Evolutionary conservation across 2,329 filamentous ascomycete genomes (phyloP).

Genomic region (Nannizzia gypsea): DNA sequence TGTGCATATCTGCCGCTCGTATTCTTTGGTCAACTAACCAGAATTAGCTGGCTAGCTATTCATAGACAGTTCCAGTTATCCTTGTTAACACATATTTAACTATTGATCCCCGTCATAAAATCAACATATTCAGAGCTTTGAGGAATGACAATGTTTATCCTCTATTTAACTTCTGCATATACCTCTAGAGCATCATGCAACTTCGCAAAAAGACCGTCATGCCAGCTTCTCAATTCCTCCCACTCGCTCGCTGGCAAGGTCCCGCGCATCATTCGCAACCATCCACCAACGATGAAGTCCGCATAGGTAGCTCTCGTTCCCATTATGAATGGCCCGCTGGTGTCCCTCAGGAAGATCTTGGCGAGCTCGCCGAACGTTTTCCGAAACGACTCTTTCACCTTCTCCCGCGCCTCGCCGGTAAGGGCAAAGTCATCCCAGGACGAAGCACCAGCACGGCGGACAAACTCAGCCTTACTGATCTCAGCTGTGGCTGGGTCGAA

Average conservation of each 20-base stretch:
- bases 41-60: neutral
- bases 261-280: slow-evolving; percentile 37
- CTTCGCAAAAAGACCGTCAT: slow-evolving; percentile 11
- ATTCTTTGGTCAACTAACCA: neutral
- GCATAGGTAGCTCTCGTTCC: slow-evolving; percentile 40
- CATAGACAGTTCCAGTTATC: no score
- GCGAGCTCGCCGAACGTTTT: slow-evolving; percentile 34
- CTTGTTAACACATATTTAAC: neutral
- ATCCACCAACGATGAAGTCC: slow-evolving; percentile 47
- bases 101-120: neutral
- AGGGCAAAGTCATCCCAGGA: slow-evolving; percentile 32
- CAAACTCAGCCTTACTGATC: slow-evolving; percentile 37
- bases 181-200: slow-evolving; percentile 38
- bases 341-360: slow-evolving; percentile 30
- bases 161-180: slow-evolving; percentile 27
- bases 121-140: neutral
- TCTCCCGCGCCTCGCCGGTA: slow-evolving; percentile 30
- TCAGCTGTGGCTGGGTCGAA: slow-evolving; percentile 42
- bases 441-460: slow-evolving; percentile 34
- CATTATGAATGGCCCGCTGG: slow-evolving; percentile 39
- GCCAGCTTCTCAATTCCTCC: slow-evolving; percentile 7
- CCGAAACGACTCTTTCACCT: slow-evolving; percentile 32
- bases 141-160: neutral
- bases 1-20: neutral
- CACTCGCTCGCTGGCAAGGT: slow-evolving; percentile 3